phyloP scores from a whole-genome alignment of 1,284 basidiomycete genomes.

The Moniliophthora roreri region DNA sequence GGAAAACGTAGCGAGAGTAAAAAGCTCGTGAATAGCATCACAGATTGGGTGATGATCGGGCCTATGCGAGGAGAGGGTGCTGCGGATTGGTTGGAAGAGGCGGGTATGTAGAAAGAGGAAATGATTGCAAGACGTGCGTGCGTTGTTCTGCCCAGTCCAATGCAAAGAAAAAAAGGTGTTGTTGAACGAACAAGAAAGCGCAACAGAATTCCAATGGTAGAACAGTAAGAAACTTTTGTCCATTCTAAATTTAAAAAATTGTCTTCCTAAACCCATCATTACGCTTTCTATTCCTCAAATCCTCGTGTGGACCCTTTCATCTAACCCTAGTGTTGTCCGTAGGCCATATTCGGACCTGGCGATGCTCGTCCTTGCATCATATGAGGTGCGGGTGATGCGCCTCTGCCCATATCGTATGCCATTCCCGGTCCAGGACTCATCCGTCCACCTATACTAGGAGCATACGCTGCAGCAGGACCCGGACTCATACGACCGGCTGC shows the following conservation, averaged over 20 bases:
- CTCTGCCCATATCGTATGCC: constrained; percentile 35
- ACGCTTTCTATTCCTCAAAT: not conserved
- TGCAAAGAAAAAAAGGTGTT: too few species aligned
- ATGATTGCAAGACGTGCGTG: too few species aligned
- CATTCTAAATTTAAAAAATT: not conserved
- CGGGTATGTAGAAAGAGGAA: too few species aligned
- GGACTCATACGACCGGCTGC: constrained; percentile 40
- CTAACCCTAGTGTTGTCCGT: constrained; percentile 23
- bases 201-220: too few species aligned
- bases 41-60: too few species aligned
- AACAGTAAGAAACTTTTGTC: too few species aligned
- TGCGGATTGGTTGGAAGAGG: too few species aligned
- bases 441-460: constrained; percentile 21
- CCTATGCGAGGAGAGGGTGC: too few species aligned
- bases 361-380: constrained; percentile 36
- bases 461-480: constrained; percentile 33
- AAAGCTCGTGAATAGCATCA: too few species aligned
- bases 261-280: not conserved
- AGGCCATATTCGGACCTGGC: constrained; percentile 49
- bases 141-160: too few species aligned
- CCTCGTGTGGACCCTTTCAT: not conserved
- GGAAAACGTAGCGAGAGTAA: too few species aligned
- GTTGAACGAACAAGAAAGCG: too few species aligned
- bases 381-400: constrained; percentile 30
- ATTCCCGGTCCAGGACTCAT: constrained; percentile 17